Evolutionary conservation across 2,329 filamentous ascomycete species (phyloP).

Genomic region (Cladosporium phlei): DNA sequence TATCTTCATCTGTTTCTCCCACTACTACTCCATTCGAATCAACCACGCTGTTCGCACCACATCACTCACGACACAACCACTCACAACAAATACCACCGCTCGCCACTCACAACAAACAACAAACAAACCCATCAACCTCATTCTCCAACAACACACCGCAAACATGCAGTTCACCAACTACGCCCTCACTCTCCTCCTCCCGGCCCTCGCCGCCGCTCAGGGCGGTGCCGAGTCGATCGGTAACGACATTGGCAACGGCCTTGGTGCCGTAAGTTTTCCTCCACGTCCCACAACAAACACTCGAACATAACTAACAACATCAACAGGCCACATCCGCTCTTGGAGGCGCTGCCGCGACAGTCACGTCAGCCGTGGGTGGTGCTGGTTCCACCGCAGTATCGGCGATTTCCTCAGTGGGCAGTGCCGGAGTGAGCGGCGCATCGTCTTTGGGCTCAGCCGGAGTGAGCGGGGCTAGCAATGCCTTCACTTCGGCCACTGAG

Average conservation of each 20-base stretch:
- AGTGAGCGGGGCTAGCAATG: slow-evolving; percentile 1
- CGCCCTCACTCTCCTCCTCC: slow-evolving; percentile 19
- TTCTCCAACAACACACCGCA: neutral
- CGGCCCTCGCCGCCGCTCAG: slow-evolving; percentile 21
- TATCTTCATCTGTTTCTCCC: neutral
- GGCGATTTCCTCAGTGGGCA: slow-evolving; percentile 2
- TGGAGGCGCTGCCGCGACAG: slow-evolving; percentile 4
- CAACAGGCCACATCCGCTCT: slow-evolving; percentile 4
- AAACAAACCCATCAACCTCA: neutral
- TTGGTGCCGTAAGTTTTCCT: neutral
- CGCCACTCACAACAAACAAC: slow-evolving; percentile 3
- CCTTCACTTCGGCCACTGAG: neutral
- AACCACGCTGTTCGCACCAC: too few relatives aligned
- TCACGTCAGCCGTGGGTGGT: neutral
- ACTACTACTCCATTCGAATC: neutral
- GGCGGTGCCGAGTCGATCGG: neutral
- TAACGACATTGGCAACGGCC: slow-evolving; percentile 4
- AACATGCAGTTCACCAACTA: slow-evolving; percentile 22
- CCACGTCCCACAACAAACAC: neutral
- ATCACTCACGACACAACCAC: too few relatives aligned
- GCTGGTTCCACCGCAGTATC: neutral
- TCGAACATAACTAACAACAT: neutral
- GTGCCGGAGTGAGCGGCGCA: too few relatives aligned
- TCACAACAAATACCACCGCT: neutral
- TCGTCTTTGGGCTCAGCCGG: too few relatives aligned